phyloP scores from a whole-genome alignment of 768 basidiomycete species.

The Fomitopsis pulvina region DNA sequence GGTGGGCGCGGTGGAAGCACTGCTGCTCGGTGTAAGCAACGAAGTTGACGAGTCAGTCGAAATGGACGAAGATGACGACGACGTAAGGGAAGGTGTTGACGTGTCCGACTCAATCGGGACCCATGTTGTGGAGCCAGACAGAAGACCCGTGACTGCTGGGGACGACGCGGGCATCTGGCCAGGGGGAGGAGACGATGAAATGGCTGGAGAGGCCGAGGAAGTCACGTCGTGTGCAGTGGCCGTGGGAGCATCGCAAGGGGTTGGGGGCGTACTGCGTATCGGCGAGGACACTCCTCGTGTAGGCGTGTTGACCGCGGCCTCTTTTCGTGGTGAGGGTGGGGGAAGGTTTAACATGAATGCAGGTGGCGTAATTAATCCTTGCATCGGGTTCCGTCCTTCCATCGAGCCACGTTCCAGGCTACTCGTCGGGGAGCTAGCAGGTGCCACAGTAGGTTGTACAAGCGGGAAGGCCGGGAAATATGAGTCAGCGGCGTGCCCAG shows the following conservation, averaged over 20 bases:
- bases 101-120: background rate
- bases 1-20: background rate
- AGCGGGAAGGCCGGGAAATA: conserved; percentile 10
- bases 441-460: background rate
- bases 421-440: background rate
- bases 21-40: background rate
- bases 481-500: conserved; percentile 1
- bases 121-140: background rate
- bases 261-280: background rate
- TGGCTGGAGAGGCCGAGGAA: background rate
- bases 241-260: background rate
- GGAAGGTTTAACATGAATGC: background rate
- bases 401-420: background rate
- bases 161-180: too few relatives aligned
- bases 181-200: conserved; percentile 1
- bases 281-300: background rate
- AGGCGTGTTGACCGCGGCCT: background rate
- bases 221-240: background rate
- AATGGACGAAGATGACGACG: background rate
- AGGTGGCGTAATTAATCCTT: background rate
- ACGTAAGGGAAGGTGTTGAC: background rate
- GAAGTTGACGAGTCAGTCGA: background rate
- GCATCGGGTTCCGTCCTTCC: background rate
- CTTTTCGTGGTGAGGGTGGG: background rate
- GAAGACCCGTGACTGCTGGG: background rate